A percentile compares a stretch with the other conserved stretches of the same genome.
Conservation (phyloP, 2,329 filamentous ascomycete genomes). For the Aspergillus sp. region DNA sequence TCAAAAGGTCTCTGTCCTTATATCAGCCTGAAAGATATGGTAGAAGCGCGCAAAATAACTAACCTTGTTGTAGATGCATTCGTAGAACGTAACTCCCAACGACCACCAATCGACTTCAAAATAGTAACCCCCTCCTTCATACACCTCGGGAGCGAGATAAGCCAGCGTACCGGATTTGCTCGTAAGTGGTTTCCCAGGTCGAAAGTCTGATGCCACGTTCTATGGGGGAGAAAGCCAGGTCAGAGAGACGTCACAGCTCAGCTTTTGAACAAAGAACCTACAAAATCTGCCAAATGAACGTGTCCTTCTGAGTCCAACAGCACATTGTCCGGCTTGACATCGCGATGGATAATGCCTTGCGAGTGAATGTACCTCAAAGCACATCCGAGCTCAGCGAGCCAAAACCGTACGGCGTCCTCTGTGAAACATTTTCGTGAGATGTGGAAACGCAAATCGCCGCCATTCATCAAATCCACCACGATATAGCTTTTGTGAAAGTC, state of each 20-base stretch:
- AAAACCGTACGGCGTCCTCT: constrained; percentile 93
- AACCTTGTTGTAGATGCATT: constrained; percentile 99
- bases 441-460: constrained; percentile 93
- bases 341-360: constrained; percentile 85
- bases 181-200: constrained; percentile 76
- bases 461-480: constrained; percentile 97
- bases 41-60: constrained; percentile 18
- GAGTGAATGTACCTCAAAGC: constrained; percentile 83
- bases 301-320: constrained; percentile 85
- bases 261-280: constrained; percentile 49
- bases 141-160: constrained; percentile 94
- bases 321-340: constrained; percentile 91
- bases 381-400: constrained; percentile 92
- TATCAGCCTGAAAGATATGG: constrained; percentile 29
- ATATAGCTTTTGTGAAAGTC: constrained; percentile 64
- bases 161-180: constrained; percentile 97
- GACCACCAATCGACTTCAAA: constrained; percentile 98
- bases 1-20: constrained; percentile 78
- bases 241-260: constrained; percentile 13
- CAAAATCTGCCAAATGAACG: constrained; percentile 96
- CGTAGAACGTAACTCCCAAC: constrained; percentile 94
- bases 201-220: constrained; percentile 96
- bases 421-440: constrained; percentile 98
- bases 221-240: constrained; percentile 36
- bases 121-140: constrained; percentile 84